Conservation (phyloP, 2,329 filamentous ascomycete species). For the Claviceps cyperi region DNA sequence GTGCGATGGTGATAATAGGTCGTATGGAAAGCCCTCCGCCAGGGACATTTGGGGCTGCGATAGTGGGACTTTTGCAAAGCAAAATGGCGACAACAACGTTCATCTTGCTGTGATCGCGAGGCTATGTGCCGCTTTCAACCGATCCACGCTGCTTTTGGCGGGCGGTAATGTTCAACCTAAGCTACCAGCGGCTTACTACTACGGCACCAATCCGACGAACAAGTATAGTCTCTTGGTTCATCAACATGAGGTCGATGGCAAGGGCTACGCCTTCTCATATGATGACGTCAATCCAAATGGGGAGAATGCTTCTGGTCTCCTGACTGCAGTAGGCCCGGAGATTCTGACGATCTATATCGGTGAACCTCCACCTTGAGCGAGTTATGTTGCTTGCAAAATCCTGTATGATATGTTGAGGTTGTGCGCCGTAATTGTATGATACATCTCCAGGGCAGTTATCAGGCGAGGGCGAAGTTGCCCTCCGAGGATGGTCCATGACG, state of each 20-base stretch:
- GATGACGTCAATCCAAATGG: slow-evolving; percentile 50
- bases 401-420: not conserved
- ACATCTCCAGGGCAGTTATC: not conserved
- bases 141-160: slow-evolving; percentile 29
- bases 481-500: not conserved
- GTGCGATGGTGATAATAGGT: slow-evolving; percentile 28
- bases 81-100: slow-evolving; percentile 21
- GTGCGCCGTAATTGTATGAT: not conserved
- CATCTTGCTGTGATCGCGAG: slow-evolving; percentile 30
- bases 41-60: slow-evolving; percentile 37
- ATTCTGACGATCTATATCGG: slow-evolving; percentile 18
- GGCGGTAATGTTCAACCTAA: slow-evolving; percentile 33
- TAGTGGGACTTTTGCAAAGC: slow-evolving; percentile 29
- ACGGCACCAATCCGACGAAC: slow-evolving; percentile 27
- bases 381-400: no score
- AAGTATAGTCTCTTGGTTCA: slow-evolving; percentile 50
- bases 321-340: slow-evolving; percentile 13
- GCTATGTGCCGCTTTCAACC: slow-evolving; percentile 35
- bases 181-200: slow-evolving; percentile 25
- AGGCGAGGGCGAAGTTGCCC: not conserved
- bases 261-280: slow-evolving; percentile 53
- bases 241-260: slow-evolving; percentile 40
- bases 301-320: slow-evolving; percentile 31
- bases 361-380: slow-evolving; percentile 4
- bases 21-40: slow-evolving; percentile 27